A percentile compares a stretch with the other conserved stretches of the same genome.
These are phyloP conservation scores for Saccharomyces paradoxus DNA, from an alignment of 805 yeast genomes.

Conservation along the genomic window DNA sequence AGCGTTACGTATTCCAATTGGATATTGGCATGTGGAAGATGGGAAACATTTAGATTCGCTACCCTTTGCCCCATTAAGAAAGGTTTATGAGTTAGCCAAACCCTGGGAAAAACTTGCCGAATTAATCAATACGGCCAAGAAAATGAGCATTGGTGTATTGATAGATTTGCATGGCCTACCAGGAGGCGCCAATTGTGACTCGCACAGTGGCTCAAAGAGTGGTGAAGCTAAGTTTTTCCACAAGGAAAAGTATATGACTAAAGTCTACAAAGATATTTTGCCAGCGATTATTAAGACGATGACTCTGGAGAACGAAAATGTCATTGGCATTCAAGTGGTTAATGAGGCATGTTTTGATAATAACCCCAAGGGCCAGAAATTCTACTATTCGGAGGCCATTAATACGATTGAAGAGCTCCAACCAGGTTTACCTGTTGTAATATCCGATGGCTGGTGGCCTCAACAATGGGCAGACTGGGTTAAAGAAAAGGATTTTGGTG, in stretches of 20 bases:
- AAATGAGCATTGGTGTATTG: constrained; percentile 60
- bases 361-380: constrained; percentile 42
- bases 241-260: constrained; percentile 34
- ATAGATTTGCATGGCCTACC: constrained; percentile 87
- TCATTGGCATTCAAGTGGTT: constrained; percentile 75
- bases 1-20: constrained; percentile 78
- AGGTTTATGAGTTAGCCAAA: constrained; percentile 55
- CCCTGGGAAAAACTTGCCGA: constrained; percentile 55
- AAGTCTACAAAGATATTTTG: constrained; percentile 42
- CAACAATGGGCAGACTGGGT: constrained; percentile 69
- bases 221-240: constrained; percentile 30
- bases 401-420: constrained; percentile 51
- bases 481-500: constrained; percentile 27
- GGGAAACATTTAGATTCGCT: constrained; percentile 49
- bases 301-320: constrained; percentile 44
- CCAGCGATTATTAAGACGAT: constrained; percentile 58
- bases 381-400: constrained; percentile 60
- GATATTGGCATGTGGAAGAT: constrained; percentile 79
- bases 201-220: constrained; percentile 66
- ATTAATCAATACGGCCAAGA: constrained; percentile 51
- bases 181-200: constrained; percentile 82
- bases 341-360: constrained; percentile 72
- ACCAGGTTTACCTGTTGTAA: constrained; percentile 54
- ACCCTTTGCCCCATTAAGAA: constrained; percentile 46
- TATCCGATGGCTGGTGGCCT: constrained; percentile 94